Base-by-base conservation (phyloP, 805 yeast species). In the Metahyphopichia silvanorum region DNA sequence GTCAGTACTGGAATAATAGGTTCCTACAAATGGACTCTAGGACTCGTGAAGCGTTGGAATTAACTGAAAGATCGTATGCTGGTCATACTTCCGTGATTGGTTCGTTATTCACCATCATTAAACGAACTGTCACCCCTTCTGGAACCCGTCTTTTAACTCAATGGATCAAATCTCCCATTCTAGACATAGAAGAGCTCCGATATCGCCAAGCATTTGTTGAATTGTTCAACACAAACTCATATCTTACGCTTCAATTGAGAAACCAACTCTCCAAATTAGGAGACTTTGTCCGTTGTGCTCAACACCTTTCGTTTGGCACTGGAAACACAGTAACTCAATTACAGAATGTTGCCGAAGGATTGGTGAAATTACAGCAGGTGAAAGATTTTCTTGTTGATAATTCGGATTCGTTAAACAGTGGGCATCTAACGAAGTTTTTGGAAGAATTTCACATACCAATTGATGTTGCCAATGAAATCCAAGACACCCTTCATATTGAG, bases 81-180 rank as follows among this genome's bases (percentile, higher is more conserved):
- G 71, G 70, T 2, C 73, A 75, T 7, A 70, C 72, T 10, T 69
- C 76, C 11, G 63, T 57, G n/a, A 70, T 69, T 6, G 95, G 95
- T 0, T 79, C 95, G 0, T 55, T 91, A 15, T 63, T 86, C 4
- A 74, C 77, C n/a, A 71, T 83, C 0, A 72, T 93, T 3, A 74
- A 77, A 37, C 63, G 82, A 32, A 91, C 98, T 0, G 76, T 74
- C 3, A 87, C 98, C 0, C 69, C 81, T 1, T 79, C 93, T 0
- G 98, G 98, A 0, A 64, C 95, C 0, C 63, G 98, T 25, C 49
- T 84, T n/a, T 59, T 93, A 9, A 74, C 81, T 6, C 79, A 80
- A 32, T 87, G 97, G 96, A 59, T 91, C 4, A 69, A 85, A 16
- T 77, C 86, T 2, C 98, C 98, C 0, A 71, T 86, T 0, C 69